A percentile compares a stretch with the other conserved stretches of the same genome.
Conservation (phyloP, 2,329 filamentous ascomycete species). For the Apiospora malaysiana region DNA sequence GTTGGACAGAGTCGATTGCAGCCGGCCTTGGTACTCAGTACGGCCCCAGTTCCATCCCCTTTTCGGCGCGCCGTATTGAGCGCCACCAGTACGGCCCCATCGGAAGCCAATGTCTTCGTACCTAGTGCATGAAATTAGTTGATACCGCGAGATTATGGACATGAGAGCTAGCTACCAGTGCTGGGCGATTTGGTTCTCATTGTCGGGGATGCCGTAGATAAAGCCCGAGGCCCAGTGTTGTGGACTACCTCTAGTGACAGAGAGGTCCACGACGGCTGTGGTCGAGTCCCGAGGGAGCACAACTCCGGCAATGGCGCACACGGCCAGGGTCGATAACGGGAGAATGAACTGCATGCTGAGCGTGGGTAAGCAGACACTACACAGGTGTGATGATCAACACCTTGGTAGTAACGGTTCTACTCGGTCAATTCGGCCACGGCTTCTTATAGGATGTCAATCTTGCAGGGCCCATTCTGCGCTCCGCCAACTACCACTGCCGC, state of each 20-base stretch:
- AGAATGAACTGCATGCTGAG: neutral
- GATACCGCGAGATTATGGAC: too few relatives aligned
- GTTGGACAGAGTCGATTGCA: slow-evolving; percentile 21
- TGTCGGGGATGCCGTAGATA: slow-evolving; percentile 33
- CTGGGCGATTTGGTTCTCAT: slow-evolving; percentile 29
- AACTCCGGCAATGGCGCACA: neutral
- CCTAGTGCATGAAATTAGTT: neutral
- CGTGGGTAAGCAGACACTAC: neutral
- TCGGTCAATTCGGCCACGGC: neutral
- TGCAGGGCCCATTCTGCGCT: neutral
- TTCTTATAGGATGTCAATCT: neutral
- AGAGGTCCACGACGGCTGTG: slow-evolving; percentile 31
- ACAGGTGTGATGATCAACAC: neutral
- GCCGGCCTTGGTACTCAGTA: slow-evolving; percentile 26
- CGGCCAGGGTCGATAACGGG: neutral
- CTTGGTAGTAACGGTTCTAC: neutral
- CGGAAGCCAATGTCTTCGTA: slow-evolving; percentile 32
- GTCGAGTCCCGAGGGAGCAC: slow-evolving; percentile 17
- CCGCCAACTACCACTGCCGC: neutral
- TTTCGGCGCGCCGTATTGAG: slow-evolving; percentile 27
- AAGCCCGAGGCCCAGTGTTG: slow-evolving; percentile 33
- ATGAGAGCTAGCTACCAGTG: slow-evolving; percentile 23
- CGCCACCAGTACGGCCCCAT: slow-evolving; percentile 31
- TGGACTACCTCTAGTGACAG: slow-evolving; percentile 27
- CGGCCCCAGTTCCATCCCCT: slow-evolving; percentile 30